A percentile compares a stretch with the other conserved stretches of the same genome.
phyloP scores from a whole-genome alignment of 192 early-diverging fungal genomes.

The Endogone sp. region DNA sequence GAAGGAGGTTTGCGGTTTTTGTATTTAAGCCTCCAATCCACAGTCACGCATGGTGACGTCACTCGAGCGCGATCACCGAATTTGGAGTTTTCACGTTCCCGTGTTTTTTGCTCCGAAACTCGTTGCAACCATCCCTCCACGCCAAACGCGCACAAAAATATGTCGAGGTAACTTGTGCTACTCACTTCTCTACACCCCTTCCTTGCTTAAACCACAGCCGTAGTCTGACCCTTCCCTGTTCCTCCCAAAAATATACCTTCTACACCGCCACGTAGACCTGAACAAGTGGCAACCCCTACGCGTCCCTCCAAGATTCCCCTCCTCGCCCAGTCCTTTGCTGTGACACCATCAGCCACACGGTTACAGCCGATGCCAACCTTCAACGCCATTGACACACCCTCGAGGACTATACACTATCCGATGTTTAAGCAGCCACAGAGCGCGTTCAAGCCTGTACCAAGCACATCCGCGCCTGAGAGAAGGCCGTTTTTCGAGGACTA shows the following conservation, averaged over 20 bases:
- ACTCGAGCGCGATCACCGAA: no score
- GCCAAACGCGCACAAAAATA: not conserved
- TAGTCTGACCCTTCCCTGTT: not conserved
- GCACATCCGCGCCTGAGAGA: not conserved
- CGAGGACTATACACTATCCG: not conserved
- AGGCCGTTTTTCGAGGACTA: slow-evolving; percentile 3
- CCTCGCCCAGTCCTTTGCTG: no score
- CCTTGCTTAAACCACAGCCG: not conserved
- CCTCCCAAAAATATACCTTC: not conserved
- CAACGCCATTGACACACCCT: not conserved
- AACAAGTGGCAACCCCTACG: not conserved
- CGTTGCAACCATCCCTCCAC: no score
- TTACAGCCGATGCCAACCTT: no score
- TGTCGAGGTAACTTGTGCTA: not conserved
- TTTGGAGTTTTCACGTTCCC: no score
- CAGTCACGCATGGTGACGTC: no score
- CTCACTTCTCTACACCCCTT: not conserved
- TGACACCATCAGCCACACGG: no score
- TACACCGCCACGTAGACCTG: not conserved
- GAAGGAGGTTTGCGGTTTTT: no score
- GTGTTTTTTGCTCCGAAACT: no score
- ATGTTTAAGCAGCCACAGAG: not conserved
- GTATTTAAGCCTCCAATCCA: no score
- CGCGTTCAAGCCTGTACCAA: not conserved
- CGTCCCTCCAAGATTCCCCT: not conserved